These are phyloP conservation scores for Pythium dissotocum DNA, from an alignment of 352 stramenopile genomes.

Conservation along the genomic window DNA sequence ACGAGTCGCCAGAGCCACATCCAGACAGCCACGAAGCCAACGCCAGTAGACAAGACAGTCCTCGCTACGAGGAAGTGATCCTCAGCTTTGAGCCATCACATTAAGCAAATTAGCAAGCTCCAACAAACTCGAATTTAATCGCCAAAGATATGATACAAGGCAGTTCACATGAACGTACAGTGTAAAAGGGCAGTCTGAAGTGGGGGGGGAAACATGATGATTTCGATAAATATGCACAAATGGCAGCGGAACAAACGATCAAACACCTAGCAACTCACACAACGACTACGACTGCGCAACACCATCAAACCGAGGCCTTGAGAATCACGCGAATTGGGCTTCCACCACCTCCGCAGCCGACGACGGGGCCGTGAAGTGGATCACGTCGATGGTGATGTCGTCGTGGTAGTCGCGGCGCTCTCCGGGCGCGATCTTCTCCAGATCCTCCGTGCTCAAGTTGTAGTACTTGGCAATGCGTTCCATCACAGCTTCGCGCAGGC, in stretches of 20 bases:
- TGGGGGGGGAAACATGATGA: neutral
- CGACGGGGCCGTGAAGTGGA: slow-evolving; percentile 53
- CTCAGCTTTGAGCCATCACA: neutral
- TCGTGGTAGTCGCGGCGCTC: slow-evolving; percentile 70
- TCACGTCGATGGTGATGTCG: slow-evolving; percentile 72
- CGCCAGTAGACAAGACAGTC: neutral
- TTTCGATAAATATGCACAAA: neutral
- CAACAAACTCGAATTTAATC: no score
- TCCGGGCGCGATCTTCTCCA: slow-evolving; percentile 56
- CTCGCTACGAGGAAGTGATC: neutral
- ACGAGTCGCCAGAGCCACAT: neutral
- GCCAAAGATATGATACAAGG: no score
- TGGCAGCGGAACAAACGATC: neutral
- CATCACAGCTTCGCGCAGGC: slow-evolving; percentile 47
- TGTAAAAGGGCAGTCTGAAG: no score
- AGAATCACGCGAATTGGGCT: slow-evolving; percentile 22
- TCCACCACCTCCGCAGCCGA: neutral
- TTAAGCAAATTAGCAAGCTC: no score
- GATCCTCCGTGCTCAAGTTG: slow-evolving; percentile 41
- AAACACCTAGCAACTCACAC: neutral
- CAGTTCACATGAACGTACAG: no score
- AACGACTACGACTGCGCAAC: neutral
- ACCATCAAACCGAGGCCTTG: neutral
- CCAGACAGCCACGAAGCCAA: neutral
- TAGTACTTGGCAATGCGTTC: slow-evolving; percentile 61